phyloP scores from a whole-genome alignment of 2,329 filamentous ascomycete genomes.

The Hirsutella minnesotensis region DNA sequence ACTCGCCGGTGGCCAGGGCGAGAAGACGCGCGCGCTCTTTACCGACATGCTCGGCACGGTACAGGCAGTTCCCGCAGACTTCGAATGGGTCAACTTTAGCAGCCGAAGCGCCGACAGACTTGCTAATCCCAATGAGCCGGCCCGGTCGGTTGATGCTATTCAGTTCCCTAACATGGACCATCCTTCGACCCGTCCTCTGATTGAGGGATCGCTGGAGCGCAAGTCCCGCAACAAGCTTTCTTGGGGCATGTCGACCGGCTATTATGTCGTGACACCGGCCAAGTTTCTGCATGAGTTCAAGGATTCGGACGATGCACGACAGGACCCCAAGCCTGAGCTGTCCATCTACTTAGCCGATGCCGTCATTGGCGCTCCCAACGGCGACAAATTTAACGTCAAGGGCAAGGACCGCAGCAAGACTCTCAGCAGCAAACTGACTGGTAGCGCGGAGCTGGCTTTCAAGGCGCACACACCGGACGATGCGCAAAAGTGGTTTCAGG shows the following conservation, averaged over 20 bases:
- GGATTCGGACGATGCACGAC: slow-evolving; percentile 61
- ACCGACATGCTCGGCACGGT: slow-evolving; percentile 67
- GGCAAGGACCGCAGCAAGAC: slow-evolving; percentile 83
- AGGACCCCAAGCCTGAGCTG: slow-evolving; percentile 72
- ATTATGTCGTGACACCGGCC: slow-evolving; percentile 82
- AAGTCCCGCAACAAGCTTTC: slow-evolving; percentile 79
- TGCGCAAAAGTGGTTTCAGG: slow-evolving; percentile 73
- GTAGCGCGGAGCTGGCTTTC: slow-evolving; percentile 71
- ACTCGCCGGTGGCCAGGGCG: slow-evolving; percentile 66
- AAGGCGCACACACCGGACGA: slow-evolving; percentile 74
- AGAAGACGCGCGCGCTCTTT: slow-evolving; percentile 72
- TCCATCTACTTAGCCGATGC: slow-evolving; percentile 91
- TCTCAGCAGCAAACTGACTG: slow-evolving; percentile 68
- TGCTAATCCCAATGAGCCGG: slow-evolving; percentile 63
- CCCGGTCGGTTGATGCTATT: slow-evolving; percentile 62
- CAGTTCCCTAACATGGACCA: slow-evolving; percentile 86
- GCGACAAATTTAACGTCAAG: slow-evolving; percentile 86
- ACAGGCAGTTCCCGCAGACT: slow-evolving; percentile 69
- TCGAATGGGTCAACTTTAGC: slow-evolving; percentile 85
- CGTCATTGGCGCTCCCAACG: slow-evolving; percentile 56
- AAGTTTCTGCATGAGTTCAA: slow-evolving; percentile 95
- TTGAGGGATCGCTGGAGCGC: slow-evolving; percentile 80
- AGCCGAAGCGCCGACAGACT: slow-evolving; percentile 59
- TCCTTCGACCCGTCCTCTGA: slow-evolving; percentile 62
- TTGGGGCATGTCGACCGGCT: slow-evolving; percentile 65